Conservation (phyloP, 768 basidiomycete genomes). For the Leucocoprinus leucothites region DNA sequence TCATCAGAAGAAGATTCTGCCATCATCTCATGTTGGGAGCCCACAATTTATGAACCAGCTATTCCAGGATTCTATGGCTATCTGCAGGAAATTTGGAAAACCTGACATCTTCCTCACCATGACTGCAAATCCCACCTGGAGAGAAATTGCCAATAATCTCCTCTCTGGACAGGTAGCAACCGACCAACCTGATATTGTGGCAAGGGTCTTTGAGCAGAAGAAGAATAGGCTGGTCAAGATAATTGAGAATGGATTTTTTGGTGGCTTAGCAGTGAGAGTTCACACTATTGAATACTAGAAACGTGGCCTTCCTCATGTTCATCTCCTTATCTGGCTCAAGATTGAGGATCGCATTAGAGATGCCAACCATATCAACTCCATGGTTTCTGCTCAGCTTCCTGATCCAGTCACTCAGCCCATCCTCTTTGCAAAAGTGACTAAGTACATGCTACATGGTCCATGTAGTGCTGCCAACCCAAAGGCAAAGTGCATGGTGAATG, state of each 20-base stretch:
- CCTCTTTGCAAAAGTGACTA: constrained; percentile 38
- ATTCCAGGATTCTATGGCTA: no score
- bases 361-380: background rate
- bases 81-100: no score
- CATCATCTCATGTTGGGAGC: no score
- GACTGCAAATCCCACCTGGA: no score
- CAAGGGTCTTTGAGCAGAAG: no score
- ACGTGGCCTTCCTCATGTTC: constrained; percentile 46
- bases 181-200: no score
- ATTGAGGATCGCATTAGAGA: background rate
- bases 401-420: constrained; percentile 26
- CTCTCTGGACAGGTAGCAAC: background rate
- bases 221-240: no score
- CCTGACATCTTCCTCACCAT: no score
- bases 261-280: no score
- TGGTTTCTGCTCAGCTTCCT: background rate
- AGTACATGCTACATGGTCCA: constrained; percentile 31
- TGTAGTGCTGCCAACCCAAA: constrained; percentile 31
- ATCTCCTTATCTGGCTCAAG: background rate
- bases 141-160: background rate
- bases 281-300: constrained; percentile 57
- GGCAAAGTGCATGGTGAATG: constrained; percentile 37
- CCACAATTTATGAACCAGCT: no score
- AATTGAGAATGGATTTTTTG: constrained; percentile 12
- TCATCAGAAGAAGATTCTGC: no score